Percentiles rank a stretch among this genome's conserved stretches.
These are phyloP conservation scores for Diaporthe nobilis DNA, from an alignment of 2,329 filamentous ascomycete species.

Conservation along the genomic window DNA sequence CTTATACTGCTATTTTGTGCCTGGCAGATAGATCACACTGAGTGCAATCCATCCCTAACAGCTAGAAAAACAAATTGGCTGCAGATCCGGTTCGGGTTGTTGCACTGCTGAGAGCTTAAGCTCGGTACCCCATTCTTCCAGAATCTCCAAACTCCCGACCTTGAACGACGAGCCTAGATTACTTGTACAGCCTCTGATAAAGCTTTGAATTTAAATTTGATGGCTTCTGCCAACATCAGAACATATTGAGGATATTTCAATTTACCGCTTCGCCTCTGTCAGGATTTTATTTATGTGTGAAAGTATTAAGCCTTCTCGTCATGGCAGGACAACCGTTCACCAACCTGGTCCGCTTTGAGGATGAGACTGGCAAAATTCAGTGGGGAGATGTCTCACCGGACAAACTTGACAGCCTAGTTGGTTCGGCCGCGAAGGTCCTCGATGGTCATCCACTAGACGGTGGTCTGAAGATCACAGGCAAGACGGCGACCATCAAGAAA, in stretches of 20 bases:
- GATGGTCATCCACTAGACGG: neutral
- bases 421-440: neutral
- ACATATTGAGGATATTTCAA: neutral
- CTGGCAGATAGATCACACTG: neutral
- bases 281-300: neutral
- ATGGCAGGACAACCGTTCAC: constrained; percentile 15
- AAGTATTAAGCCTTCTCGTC: neutral
- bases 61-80: neutral
- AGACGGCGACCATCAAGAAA: neutral
- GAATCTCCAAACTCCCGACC: neutral
- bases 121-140: constrained; percentile 9
- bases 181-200: neutral
- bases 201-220: neutral
- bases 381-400: neutral
- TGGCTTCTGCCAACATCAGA: neutral
- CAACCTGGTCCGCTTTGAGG: constrained; percentile 6
- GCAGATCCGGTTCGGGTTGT: neutral
- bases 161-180: neutral
- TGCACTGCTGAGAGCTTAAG: neutral
- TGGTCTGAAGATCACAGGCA: neutral
- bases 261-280: neutral
- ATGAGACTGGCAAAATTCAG: neutral
- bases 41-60: neutral
- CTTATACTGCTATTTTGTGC: neutral
- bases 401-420: constrained; percentile 3